These are phyloP conservation scores for Cylindrotheca closterium DNA, from an alignment of 108 stramenopile genomes.

Conservation along the genomic window DNA sequence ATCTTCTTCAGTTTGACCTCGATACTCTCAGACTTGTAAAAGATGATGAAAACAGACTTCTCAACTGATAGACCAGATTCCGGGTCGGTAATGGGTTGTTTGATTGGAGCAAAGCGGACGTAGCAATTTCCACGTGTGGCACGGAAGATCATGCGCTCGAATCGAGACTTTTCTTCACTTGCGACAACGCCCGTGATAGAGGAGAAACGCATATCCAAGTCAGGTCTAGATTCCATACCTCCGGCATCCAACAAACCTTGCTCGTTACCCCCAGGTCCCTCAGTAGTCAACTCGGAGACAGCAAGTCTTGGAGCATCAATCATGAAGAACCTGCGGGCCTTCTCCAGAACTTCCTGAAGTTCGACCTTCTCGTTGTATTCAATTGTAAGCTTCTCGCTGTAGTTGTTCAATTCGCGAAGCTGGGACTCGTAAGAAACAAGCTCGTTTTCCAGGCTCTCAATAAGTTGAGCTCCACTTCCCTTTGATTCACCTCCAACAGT, in stretches of 20 bases:
- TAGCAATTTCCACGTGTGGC: slow-evolving; percentile 96
- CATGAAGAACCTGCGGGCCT: slow-evolving; percentile 91
- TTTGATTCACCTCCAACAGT: slow-evolving; percentile 29
- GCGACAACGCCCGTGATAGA: slow-evolving; percentile 93
- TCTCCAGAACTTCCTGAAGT: slow-evolving; percentile 93
- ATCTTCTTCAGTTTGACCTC: slow-evolving; percentile 97
- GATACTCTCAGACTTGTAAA: slow-evolving; percentile 93
- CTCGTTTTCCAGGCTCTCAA: slow-evolving; percentile 87
- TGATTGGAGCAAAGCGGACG: slow-evolving; percentile 92
- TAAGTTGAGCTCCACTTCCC: slow-evolving; percentile 66
- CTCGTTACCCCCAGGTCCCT: slow-evolving; percentile 32
- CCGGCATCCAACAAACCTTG: slow-evolving; percentile 43
- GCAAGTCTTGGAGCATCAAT: slow-evolving; percentile 87
- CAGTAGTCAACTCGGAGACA: slow-evolving; percentile 56
- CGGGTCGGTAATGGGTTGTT: slow-evolving; percentile 89
- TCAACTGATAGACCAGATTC: slow-evolving; percentile 72
- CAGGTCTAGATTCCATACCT: slow-evolving; percentile 53
- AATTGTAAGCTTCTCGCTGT: slow-evolving; percentile 89
- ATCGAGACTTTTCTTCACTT: slow-evolving; percentile 87
- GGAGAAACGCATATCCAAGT: slow-evolving; percentile 94
- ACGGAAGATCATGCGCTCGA: slow-evolving; percentile 98
- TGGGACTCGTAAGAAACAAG: slow-evolving; percentile 91
- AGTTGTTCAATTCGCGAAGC: slow-evolving; percentile 90
- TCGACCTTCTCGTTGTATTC: slow-evolving; percentile 98
- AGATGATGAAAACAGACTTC: slow-evolving; percentile 97